Percentiles rank a stretch among this genome's conserved stretches.
phyloP scores from a whole-genome alignment of 805 yeast species.

The Clavispora carvajalis region DNA sequence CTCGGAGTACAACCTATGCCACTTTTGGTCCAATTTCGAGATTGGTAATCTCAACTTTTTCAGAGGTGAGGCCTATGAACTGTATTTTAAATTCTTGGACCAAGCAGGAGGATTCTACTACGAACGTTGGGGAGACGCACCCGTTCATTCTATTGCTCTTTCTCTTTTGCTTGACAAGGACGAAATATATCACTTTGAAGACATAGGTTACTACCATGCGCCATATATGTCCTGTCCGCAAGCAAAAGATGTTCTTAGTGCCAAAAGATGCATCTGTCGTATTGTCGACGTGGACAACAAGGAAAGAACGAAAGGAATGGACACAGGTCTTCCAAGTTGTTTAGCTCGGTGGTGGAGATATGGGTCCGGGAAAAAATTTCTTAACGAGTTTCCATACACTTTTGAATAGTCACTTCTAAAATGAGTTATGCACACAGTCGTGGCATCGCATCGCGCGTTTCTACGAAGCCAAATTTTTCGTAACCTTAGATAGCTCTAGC shows the following conservation, averaged over 20 bases:
- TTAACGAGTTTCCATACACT: conserved; percentile 35
- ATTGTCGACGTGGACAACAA: conserved; percentile 14
- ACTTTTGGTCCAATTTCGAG: conserved; percentile 68
- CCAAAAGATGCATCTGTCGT: conserved; percentile 36
- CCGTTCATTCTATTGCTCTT: conserved; percentile 38
- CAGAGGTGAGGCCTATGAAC: conserved; percentile 41
- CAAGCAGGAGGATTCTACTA: conserved; percentile 48
- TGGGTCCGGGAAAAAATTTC: conserved; percentile 55
- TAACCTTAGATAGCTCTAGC: neutral
- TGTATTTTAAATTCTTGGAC: conserved; percentile 44
- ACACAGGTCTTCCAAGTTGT: conserved; percentile 55
- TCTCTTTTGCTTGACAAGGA: conserved; percentile 30
- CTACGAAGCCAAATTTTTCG: conserved; percentile 12
- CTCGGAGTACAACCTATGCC: conserved; percentile 60
- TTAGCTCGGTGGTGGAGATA: conserved; percentile 71
- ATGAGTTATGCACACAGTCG: conserved; percentile 5
- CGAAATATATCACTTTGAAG: conserved; percentile 40
- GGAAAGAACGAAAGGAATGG: conserved; percentile 22
- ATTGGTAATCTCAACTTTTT: conserved; percentile 48
- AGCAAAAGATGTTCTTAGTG: conserved; percentile 25
- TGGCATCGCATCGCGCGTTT: conserved; percentile 4
- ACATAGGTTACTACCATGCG: conserved; percentile 39
- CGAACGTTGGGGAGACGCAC: conserved; percentile 60
- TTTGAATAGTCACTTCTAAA: conserved; percentile 2
- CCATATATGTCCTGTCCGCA: conserved; percentile 40